phyloP scores from a whole-genome alignment of 129 eudicot genomes.

The Flaveria robusta region DNA sequence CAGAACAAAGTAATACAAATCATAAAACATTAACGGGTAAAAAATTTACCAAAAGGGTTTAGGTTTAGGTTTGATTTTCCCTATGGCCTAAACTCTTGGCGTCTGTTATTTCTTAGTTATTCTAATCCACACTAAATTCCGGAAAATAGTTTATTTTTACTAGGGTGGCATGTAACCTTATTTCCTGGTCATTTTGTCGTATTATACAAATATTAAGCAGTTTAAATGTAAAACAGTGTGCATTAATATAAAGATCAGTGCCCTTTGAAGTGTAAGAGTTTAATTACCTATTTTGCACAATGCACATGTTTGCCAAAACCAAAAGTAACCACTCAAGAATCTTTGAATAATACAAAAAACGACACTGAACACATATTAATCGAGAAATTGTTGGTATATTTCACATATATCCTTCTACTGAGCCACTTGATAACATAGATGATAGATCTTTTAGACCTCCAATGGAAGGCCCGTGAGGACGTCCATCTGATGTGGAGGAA shows the following conservation, averaged over 20 bases:
- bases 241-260: neutral
- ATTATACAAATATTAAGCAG: neutral
- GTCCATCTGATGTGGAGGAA: too few relatives aligned
- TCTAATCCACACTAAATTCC: neutral
- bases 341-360: neutral
- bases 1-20: neutral
- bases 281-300: too few relatives aligned
- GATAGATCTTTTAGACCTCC: neutral
- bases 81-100: too few relatives aligned
- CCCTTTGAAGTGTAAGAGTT: neutral
- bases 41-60: neutral
- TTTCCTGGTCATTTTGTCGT: neutral
- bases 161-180: neutral
- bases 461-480: too few relatives aligned
- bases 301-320: neutral
- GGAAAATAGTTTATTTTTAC: neutral
- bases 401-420: neutral
- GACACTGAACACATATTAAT: neutral
- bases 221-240: neutral
- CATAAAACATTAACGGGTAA: neutral
- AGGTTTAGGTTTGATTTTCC: conserved; percentile 2
- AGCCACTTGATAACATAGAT: conserved; percentile 10
- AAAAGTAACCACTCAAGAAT: neutral
- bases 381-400: neutral
- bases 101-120: neutral